These are phyloP conservation scores for Boletales sp. DNA, from an alignment of 768 basidiomycete species.

Conservation along the genomic window DNA sequence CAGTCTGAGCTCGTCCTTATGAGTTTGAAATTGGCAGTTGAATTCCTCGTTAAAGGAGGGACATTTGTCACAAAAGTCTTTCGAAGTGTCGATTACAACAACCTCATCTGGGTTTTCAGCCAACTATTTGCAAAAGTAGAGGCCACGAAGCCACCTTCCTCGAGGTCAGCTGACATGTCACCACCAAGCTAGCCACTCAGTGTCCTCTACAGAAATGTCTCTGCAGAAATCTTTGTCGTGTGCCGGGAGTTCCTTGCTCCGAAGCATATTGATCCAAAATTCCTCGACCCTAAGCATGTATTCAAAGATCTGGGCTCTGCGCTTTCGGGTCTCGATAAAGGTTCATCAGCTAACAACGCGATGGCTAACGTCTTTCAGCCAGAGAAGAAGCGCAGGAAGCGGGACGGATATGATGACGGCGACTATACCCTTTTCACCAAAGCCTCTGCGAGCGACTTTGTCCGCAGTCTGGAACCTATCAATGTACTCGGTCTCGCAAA, in stretches of 20 bases:
- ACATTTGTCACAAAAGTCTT: conserved; percentile 99
- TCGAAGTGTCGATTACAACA: conserved; percentile 97
- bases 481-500: conserved; percentile 74
- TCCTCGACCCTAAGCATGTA: conserved; percentile 95
- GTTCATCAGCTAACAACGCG: conserved; percentile 58
- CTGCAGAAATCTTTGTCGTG: conserved; percentile 99
- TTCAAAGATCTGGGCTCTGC: conserved; percentile 82
- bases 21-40: conserved; percentile 92
- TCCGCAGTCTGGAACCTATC: conserved; percentile 70
- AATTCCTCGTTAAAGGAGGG: conserved; percentile 90
- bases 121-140: conserved; percentile 96
- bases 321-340: conserved; percentile 44
- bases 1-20: conserved; percentile 96
- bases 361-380: conserved; percentile 95
- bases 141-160: conserved; percentile 97
- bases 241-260: conserved; percentile 94
- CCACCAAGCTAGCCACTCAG: not conserved
- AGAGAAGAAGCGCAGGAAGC: conserved; percentile 89
- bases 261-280: conserved; percentile 94
- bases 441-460: conserved; percentile 65
- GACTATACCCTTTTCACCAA: conserved; percentile 87
- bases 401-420: conserved; percentile 94
- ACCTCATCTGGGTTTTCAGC: conserved; percentile 97
- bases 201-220: conserved; percentile 72
- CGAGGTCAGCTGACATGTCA: conserved; percentile 54